A percentile compares a stretch with the other conserved stretches of the same genome.
These are phyloP conservation scores for Cercospora canescens DNA, from an alignment of 2,329 filamentous ascomycete species.

Conservation along the genomic window DNA sequence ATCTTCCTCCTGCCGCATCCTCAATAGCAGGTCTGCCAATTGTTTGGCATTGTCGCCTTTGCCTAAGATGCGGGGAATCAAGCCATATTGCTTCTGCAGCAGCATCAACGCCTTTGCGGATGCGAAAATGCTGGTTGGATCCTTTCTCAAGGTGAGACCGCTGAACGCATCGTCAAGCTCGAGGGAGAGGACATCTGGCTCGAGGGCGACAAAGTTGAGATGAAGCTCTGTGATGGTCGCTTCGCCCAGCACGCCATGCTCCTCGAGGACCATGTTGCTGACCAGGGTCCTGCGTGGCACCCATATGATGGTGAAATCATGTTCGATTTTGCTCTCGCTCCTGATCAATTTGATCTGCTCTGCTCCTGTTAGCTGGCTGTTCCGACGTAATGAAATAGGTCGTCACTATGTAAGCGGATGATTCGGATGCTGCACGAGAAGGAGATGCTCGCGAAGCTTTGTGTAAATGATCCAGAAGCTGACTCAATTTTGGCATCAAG, in stretches of 20 bases:
- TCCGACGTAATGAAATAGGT: conserved; percentile 35
- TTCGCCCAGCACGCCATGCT: conserved; percentile 89
- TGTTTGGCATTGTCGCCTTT: conserved; percentile 94
- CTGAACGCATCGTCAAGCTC: conserved; percentile 85
- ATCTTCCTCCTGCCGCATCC: conserved; percentile 91
- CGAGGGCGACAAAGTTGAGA: conserved; percentile 85
- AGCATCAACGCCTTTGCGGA: conserved; percentile 91
- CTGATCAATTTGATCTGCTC: conserved; percentile 90
- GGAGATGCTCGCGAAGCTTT: conserved; percentile 22
- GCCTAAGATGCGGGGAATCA: conserved; percentile 91
- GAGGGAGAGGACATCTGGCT: conserved; percentile 86
- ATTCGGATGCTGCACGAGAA: conserved; percentile 30
- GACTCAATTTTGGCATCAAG: conserved; percentile 38
- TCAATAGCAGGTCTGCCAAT: conserved; percentile 80
- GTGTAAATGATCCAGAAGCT: conserved; percentile 24
- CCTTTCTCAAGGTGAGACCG: conserved; percentile 86
- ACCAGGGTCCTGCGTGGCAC: conserved; percentile 88
- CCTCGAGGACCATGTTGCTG: conserved; percentile 87
- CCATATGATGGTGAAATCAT: conserved; percentile 98
- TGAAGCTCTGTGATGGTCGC: conserved; percentile 85
- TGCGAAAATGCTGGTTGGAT: conserved; percentile 86
- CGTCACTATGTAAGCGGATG: conserved; percentile 51
- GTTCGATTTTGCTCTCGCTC: conserved; percentile 81
- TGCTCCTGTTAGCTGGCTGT: conserved; percentile 40
- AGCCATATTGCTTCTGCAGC: conserved; percentile 84